Base-by-base conservation (phyloP, 306 rosid species). In the Quercus mongolica region DNA sequence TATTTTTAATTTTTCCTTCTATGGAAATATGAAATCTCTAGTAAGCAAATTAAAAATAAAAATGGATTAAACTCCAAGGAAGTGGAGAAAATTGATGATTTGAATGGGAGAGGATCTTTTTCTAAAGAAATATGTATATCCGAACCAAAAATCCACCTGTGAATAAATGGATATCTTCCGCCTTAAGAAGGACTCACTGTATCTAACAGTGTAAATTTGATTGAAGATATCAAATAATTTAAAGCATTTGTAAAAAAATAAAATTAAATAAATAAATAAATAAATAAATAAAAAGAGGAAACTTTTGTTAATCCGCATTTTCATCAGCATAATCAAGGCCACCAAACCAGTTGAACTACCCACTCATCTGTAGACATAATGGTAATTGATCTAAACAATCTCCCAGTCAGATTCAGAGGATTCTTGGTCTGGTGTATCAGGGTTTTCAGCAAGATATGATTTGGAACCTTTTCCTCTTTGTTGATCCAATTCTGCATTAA, bases 131-230 rank as follows among this genome's bases (percentile, higher is more conserved):
- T 41, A 41, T 41, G 46, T 41, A 8, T 41, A 41, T 41, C 46
- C 46, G 3, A 41, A 41, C 11, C 11, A 41, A 8, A 41, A 41
- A 41, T 41, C 51, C 5, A 67, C 21, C 84, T 83, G 79, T 82
- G 46, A 41, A 41, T 41, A 41, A 41, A 41, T 8, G 46, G 46
- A 8, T 8, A 41, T 41, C 46, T 41, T 41, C 46, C 0, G 46
- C 46, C 46, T 8, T 41, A 2, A 41, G 9, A 38, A 38, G 46
- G 46, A 62, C 51, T 49, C 38, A 8, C 3, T 5, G 64, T 28
- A 15, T 56, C 11, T 18, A 6, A 18, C 62, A 6, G 11, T 15
- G 21, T n/a, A n/a, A 10, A n/a, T 56, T 56, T 56, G 25, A 56
- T 56, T 18, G 21, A 56, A 56, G 12, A 56, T 8, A n/a, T 21